Evolutionary conservation across 1,284 basidiomycete genomes (phyloP), one percentile per base, ranked within the genome.

Genomic region (Irpex rosettiformis): DNA sequence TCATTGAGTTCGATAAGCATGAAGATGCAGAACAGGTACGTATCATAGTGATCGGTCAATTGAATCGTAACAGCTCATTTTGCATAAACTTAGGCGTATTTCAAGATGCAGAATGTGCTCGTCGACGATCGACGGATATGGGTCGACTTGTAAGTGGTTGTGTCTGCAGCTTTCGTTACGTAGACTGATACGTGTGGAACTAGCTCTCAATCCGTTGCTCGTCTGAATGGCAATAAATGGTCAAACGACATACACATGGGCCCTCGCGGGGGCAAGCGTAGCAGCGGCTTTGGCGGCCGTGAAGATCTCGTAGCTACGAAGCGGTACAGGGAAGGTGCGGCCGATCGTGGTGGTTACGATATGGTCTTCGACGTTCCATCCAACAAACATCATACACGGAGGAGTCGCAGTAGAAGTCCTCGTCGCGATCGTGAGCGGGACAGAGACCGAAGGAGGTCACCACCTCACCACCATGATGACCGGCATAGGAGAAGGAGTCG

Each of bases 41-140:
- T 65, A 16, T 6, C 42, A 6, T 25, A n/a, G 28, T 18, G 16
- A 28, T 28, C 2, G 11, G 3, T 22, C 42, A 27, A 45, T 58
- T 21, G 49, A 42, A 18, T 25, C 18, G 13, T 16, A 28, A 8
- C 58, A 30, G 16, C 10, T 28, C 7, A 43, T 52, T 21, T 29
- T 13, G 13, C 42, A 54, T 49, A 7, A 33, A 7, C 56, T 6
- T 62, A 94, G 88, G 96, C 94, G 13, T 99, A 99, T 74, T 96
- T 98, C 78, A 99, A 98, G 74, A 99, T 99, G 96, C 96, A 99
- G 73, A 98, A 98, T 68, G 96, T 99, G 0, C 79, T 99, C 6
- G 92, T 99, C n/a, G 96, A 99, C 71, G 97, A 99, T 73, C 84
- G 96, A 16, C 85, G 97, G 21, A 99, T 99, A 70, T 98, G 96